Evolutionary conservation across 371 early-diverging fungal species (phyloP), one percentile per base, ranked within the genome.

Genomic region (Actinomortierella ambigua): DNA sequence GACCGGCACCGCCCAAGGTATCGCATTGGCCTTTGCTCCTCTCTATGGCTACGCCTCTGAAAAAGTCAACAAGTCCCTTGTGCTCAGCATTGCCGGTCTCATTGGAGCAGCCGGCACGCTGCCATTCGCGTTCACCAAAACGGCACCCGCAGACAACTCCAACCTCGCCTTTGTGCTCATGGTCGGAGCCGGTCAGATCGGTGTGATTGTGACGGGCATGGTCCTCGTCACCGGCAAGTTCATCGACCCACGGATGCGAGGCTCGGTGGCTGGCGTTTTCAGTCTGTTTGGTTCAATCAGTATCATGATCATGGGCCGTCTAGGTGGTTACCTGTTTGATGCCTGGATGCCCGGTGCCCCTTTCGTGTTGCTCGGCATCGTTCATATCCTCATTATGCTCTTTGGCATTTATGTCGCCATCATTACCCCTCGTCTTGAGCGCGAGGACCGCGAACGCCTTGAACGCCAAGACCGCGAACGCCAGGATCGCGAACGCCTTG

Each of bases 131-230:
- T 78, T 87, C 61, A 77, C 81, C 0, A 57, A 59, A 26, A 44
- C 63, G 11, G 80, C 84, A 48, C 93, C 94, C 9, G 81, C 82
- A 1, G 59, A 76, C 26, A 73, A 76, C 15, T 57, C 81, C 11
- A 81, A 85, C 55, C 82, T 77, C 55, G 75, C 77, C 2, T 81
- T 79, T 56, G 82, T 88, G 20, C 73, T 77, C 18, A 59, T 93
- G 42, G 70, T 89, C 28, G 93, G 92, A 8, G 63, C 88, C 44
- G 90, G 88, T 20, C 86, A 92, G 69, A 90, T 89, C 57, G 94
- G 90, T 54, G 84, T 91, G 81, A 89, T 94, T 44, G 84, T 91
- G 42, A 82, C 86, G 1, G 84, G 86, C 9, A 82, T 94, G 79
- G 78, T 88, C 0, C 77, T 93, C 53, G 83, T 87, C 41, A 83